Base-by-base conservation (phyloP, 2,329 filamentous ascomycete species). In the Colletotrichum theobromicola region DNA sequence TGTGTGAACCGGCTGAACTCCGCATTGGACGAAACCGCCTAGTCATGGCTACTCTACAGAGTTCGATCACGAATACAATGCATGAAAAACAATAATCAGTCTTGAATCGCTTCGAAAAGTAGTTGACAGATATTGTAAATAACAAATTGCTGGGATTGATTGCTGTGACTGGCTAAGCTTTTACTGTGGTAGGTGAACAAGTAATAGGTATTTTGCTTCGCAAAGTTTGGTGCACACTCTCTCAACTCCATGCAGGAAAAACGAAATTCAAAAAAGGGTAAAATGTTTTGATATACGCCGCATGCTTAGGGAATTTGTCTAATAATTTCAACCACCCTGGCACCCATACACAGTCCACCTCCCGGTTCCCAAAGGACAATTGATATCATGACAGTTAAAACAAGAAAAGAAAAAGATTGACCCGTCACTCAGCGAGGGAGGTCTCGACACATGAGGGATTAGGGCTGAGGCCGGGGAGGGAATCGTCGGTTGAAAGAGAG, bases 321-420 rank as follows among this genome's bases (percentile, higher is more conserved):
- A 74, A 32, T 60, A 64, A 35, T 42, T 30, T 53, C 42, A 61
- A 55, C 55, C 42, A 50, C n/a, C 32, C 66, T 13, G 32, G 32
- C 26, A 62, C 53, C 32, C 57, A 46, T 55, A 46, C 42, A 30
- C 55, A 61, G 32, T 21, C 35, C 21, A 24, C 26, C 67, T 32
- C 30, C 32, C 34, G 7, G 58, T 60, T 71, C 57, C 58, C 62
- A 37, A 30, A 67, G 50, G 28, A 57, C 61, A 28, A 21, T 72
- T 75, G 72, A 75, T 75, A 75, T 75, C 69, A 72, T 75, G 46
- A 42, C 69, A 30, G 30, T 62, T 62, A 67, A 13, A 63, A 30
- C 18, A 70, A 63, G 16, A 42, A 30, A 15, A 60, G 35, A 61
- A 35, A 32, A 35, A 70, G 30, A 35, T 32, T 35, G 57, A 42